Evolutionary conservation across 1,284 basidiomycete species (phyloP), one percentile per base, ranked within the genome.

Genomic region (Psilocybe mexicana): DNA sequence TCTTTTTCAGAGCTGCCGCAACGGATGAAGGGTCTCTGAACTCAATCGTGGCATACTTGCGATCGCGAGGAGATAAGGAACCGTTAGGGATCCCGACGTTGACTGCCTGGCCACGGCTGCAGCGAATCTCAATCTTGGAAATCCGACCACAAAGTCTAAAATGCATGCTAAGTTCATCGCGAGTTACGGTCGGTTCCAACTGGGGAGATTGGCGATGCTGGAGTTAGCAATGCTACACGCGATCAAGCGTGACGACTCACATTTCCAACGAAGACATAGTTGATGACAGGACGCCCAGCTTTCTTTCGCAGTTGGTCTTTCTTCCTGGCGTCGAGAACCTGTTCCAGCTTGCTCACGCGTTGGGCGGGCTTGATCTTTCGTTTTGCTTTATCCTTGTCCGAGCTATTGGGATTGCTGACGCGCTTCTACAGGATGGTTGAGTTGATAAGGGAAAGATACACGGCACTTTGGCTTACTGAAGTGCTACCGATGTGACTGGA

Each of bases 241-340:
- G 61, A 73, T 74, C 57, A 25, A 44, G 47, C 45, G 2, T 57
- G 52, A 4, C 28, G 28, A 65, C 83, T 61, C 63, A 88, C 86
- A 66, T 87, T 87, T 40, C 86, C 86, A 26, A 86, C 82, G 65
- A 76, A 87, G 23, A 83, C 73, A 58, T 73, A 73, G 24, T 71
- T 72, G 44, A 67, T 70, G 8, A 64, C 66, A 3, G 25, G 61
- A 40, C 45, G 25, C 30, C 65, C 62, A 23, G 50, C 48, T 60
- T 57, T 42, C 49, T 55, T 54, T 54, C 53, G 63, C 48, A 43
- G 44, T 38, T 58, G 57, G 43, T 61, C 57, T 38, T 55, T 64
- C 53, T 61, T 67, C 55, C 64, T 62, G 28, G 65, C 64, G 5
- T 61, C 63, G 7, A 35, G 33, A 18, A 43, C 33, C 24, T 43